phyloP scores from a whole-genome alignment of 108 stramenopile genomes.

The Skeletonema tropicum region DNA sequence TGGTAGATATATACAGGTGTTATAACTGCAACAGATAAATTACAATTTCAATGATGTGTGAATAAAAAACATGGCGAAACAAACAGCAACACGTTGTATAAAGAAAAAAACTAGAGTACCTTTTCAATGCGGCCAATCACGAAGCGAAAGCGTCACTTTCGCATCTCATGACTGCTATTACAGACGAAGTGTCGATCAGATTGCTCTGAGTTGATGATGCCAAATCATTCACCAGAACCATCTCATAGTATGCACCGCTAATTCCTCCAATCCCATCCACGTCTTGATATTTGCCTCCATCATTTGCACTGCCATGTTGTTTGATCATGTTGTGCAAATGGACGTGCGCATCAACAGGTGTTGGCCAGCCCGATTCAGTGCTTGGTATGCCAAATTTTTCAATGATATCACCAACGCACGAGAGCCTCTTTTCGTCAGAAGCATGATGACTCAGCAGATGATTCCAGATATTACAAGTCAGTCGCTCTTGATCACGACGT shows the following conservation, averaged over 20 bases:
- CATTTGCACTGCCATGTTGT: not conserved
- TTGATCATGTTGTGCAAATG: slow-evolving; percentile 37
- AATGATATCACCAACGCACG: slow-evolving; percentile 27
- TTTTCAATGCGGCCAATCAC: not conserved
- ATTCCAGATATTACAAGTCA: slow-evolving; percentile 22
- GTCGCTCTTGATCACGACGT: slow-evolving; percentile 26
- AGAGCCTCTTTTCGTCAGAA: not conserved
- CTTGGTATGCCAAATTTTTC: slow-evolving; percentile 22
- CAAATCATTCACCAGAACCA: not conserved
- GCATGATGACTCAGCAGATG: slow-evolving; percentile 9
- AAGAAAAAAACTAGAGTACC: not conserved
- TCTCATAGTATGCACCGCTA: slow-evolving; percentile 11
- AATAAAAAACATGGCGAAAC: not conserved
- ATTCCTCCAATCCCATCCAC: slow-evolving; percentile 27
- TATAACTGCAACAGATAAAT: not conserved
- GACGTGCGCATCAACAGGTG: slow-evolving; percentile 36
- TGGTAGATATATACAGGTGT: slow-evolving; percentile 55
- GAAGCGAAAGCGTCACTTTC: not conserved
- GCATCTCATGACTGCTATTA: not conserved
- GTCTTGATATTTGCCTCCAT: slow-evolving; percentile 14
- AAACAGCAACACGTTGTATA: not conserved
- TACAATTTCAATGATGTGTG: not conserved
- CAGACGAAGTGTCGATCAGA: slow-evolving; percentile 5
- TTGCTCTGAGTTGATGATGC: not conserved
- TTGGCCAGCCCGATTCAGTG: slow-evolving; percentile 27